Base-by-base conservation (phyloP, 192 early-diverging fungal species). In the Linnemannia elongata region DNA sequence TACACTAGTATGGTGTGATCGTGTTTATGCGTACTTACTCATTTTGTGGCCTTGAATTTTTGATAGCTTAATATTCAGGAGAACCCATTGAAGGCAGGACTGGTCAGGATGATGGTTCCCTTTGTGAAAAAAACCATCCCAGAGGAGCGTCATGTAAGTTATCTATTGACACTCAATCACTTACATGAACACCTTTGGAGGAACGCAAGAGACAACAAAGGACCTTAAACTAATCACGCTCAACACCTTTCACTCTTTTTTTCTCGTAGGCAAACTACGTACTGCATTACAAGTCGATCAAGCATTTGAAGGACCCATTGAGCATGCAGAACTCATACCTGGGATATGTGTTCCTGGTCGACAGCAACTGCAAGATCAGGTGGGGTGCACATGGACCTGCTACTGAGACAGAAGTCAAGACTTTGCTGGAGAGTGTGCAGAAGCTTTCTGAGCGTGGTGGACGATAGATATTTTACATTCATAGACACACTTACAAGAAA, bases 261-360 rank as follows among this genome's bases (percentile, higher is more conserved):
- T 6, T 55, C 13, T 17, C 54, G 44, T 83, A 91, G 89, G 83
- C 80, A 18, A 91, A 90, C 72, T 92, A 92, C 36, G 69, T 91
- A 1, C 77, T 92, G 33, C 66, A 91, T 20, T 89, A 88, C 76
- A 89, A 92, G 73, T 89, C 91, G 52, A 92, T 92, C 75, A 88
- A 80, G 33, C 85, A 78, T 38, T 76, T 90, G 13, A 74, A 82
- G 27, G 88, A 89, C 49, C 88, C 84, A 18, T 71, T 93, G 55
- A 89, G 89, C 55, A 91, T 93, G 90, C 86, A 81, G 39, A 93
- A 93, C 70, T 85, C 90, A 27, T 92, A 91, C 72, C 82, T 92
- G 49, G 92, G 92, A 2, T 93, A 93, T 69, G 88, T 90, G 6
- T 93, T 89, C 74, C 74, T 93, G 60, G 82, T 93, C 36, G 92